These are phyloP conservation scores for Lentinula sp. DNA, from an alignment of 768 basidiomycete species.

Conservation along the genomic window DNA sequence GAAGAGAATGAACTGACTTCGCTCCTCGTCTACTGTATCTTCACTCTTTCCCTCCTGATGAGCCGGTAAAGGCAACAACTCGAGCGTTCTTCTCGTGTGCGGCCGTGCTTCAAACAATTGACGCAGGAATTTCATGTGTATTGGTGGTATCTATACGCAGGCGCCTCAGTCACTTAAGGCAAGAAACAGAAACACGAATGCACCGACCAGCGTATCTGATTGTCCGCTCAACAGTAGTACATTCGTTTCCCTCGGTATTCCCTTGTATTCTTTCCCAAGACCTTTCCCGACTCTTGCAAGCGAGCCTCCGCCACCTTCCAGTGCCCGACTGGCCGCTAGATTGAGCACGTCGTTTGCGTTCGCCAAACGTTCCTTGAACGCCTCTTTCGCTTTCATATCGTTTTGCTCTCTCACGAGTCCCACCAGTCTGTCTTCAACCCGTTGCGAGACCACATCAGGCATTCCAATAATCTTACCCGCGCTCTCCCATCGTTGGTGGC, in stretches of 20 bases:
- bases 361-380: conserved; percentile 16
- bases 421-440: conserved; percentile 67
- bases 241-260: conserved; percentile 3
- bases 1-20: not conserved
- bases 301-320: not conserved
- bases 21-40: not conserved
- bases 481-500: conserved; percentile 88
- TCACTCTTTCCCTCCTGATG: not conserved
- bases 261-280: conserved; percentile 4
- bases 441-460: conserved; percentile 66
- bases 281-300: conserved; percentile 1
- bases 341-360: conserved; percentile 1
- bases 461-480: conserved; percentile 57
- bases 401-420: conserved; percentile 53
- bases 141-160: conserved; percentile 1
- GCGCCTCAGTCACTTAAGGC: not conserved
- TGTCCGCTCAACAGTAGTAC: conserved; percentile 3
- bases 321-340: not conserved
- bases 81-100: conserved; percentile 3
- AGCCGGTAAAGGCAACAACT: not conserved
- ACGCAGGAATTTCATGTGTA: conserved; percentile 3
- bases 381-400: conserved; percentile 22
- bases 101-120: not conserved
- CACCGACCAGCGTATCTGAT: not conserved
- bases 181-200: not conserved